A percentile compares a stretch with the other conserved stretches of the same genome.
Evolutionary conservation across 2,329 filamentous ascomycete genomes (phyloP).

Genomic region (Pseudogymnoascus sp.): DNA sequence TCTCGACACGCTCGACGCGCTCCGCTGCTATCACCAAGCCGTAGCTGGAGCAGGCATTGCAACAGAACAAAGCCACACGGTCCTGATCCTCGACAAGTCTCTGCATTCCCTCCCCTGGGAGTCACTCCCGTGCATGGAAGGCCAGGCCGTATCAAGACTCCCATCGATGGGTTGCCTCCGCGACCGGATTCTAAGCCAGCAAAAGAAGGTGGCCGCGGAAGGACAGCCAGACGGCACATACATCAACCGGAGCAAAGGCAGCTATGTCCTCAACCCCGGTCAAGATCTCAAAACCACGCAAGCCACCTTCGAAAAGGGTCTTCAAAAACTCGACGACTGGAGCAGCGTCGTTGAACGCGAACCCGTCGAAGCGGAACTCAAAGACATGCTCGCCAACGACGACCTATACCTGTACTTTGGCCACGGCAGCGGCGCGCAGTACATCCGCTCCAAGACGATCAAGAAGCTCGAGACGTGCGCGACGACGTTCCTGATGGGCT

Average conservation of each 20-base stretch:
- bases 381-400: constrained; percentile 52
- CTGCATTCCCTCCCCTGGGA: constrained; percentile 95
- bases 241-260: constrained; percentile 48
- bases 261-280: constrained; percentile 84
- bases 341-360: constrained; percentile 56
- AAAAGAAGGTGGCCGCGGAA: constrained; percentile 12
- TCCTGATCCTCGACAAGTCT: constrained; percentile 84
- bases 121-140: constrained; percentile 77
- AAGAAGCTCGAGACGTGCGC: constrained; percentile 71
- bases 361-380: constrained; percentile 74
- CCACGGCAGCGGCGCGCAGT: constrained; percentile 90
- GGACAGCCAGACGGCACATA: constrained; percentile 39
- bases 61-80: constrained; percentile 56
- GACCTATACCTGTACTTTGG: constrained; percentile 89
- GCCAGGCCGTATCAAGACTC: constrained; percentile 73
- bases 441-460: constrained; percentile 78
- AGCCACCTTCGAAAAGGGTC: constrained; percentile 58
- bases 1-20: constrained; percentile 76
- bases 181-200: constrained; percentile 52
- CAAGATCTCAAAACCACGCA: constrained; percentile 77
- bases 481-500: constrained; percentile 86
- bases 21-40: constrained; percentile 64
- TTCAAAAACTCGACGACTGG: constrained; percentile 63
- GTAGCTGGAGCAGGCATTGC: constrained; percentile 29
- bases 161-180: constrained; percentile 79